Percentiles rank a stretch among this genome's conserved stretches.
These are phyloP conservation scores for Nicotiana attenuata DNA, from an alignment of 257 asterid genomes.

Conservation along the genomic window DNA sequence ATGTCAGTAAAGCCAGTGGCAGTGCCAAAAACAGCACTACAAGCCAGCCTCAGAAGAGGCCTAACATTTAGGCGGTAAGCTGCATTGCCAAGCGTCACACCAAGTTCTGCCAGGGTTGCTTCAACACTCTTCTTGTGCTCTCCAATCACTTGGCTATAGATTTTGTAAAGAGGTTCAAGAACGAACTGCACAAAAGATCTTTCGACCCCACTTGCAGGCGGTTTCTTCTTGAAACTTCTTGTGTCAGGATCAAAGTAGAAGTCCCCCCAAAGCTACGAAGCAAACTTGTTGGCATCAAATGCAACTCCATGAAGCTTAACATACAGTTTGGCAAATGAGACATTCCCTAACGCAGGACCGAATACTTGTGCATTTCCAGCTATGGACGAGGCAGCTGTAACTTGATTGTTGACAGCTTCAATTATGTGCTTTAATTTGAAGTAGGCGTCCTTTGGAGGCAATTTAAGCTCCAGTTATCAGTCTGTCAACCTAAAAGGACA, in stretches of 20 bases:
- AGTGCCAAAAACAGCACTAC: constrained; percentile 91
- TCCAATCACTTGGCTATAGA: constrained; percentile 94
- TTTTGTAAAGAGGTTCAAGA: constrained; percentile 89
- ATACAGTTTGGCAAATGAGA: constrained; percentile 91
- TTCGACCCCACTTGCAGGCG: constrained; percentile 72
- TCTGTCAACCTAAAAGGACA: constrained; percentile 63
- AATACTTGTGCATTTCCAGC: constrained; percentile 83
- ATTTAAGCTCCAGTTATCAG: constrained; percentile 90
- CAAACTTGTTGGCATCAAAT: constrained; percentile 87
- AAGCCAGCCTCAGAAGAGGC: constrained; percentile 85
- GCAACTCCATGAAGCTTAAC: constrained; percentile 92
- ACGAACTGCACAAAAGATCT: constrained; percentile 93
- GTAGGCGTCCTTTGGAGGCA: constrained; percentile 97
- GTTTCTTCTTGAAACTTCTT: constrained; percentile 77
- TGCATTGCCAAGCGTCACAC: constrained; percentile 93
- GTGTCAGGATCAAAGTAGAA: constrained; percentile 74
- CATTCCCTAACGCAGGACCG: constrained; percentile 83
- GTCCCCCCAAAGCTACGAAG: constrained; percentile 97
- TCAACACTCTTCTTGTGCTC: constrained; percentile 98
- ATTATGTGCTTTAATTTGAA: constrained; percentile 85
- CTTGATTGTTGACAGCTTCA: constrained; percentile 78
- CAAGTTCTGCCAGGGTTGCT: constrained; percentile 83
- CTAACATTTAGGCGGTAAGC: constrained; percentile 86
- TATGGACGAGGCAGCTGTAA: constrained; percentile 80
- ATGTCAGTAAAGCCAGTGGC: constrained; percentile 96